Conservation (phyloP, 129 eudicot species). For the Flaveria brownii region DNA sequence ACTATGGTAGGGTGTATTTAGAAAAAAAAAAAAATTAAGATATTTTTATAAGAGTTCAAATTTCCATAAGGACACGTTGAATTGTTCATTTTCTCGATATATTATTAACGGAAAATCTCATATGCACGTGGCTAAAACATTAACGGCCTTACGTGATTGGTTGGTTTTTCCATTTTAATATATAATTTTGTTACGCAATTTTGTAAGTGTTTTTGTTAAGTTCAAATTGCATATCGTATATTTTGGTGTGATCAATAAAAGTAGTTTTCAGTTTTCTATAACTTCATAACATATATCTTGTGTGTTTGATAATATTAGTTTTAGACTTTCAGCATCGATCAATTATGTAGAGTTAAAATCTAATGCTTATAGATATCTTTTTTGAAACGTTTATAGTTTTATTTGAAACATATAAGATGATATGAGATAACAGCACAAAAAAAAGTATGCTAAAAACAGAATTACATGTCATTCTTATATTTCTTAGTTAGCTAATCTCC, state of each 20-base stretch:
- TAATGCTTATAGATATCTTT: too few species aligned
- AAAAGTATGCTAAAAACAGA: too few species aligned
- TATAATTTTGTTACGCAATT: not conserved
- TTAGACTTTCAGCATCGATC: not conserved
- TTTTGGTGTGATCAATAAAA: conserved; percentile 5
- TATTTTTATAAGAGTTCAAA: too few species aligned
- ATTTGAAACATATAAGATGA: too few species aligned
- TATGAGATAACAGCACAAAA: too few species aligned
- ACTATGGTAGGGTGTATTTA: too few species aligned
- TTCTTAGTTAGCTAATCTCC: too few species aligned
- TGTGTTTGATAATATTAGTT: not conserved
- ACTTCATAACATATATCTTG: not conserved
- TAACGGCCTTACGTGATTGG: conserved; percentile 16
- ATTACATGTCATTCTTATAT: too few species aligned
- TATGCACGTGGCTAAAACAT: not conserved
- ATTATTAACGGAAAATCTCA: not conserved
- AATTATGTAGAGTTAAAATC: too few species aligned
- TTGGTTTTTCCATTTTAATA: not conserved
- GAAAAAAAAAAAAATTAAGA: too few species aligned
- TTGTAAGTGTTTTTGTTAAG: not conserved
- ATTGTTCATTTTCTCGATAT: too few species aligned
- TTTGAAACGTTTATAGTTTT: not conserved
- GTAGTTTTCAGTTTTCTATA: not conserved
- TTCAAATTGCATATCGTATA: not conserved
- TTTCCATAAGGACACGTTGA: too few species aligned